Evolutionary conservation across 345 rosid species (phyloP), one percentile per base, ranked within the genome.

Genomic region (Rhizophora apiculata): DNA sequence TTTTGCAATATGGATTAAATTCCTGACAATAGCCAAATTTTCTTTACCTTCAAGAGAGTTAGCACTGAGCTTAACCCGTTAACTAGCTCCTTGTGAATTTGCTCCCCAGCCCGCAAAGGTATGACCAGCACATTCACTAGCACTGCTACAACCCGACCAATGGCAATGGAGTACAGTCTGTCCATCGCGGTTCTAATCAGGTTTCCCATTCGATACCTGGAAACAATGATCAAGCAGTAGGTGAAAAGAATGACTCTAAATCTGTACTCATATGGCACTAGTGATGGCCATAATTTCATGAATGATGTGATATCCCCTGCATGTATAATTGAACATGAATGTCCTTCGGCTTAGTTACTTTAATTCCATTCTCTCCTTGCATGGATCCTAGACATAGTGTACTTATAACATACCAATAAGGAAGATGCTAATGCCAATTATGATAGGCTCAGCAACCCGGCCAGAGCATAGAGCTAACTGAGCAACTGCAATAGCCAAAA

Each of bases 71-170:
- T 57, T 32, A 86, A 88, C 76, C 75, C 78, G n/a, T 69, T 69
- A 39, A 85, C 86, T 19, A 88, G 73, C 65, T 86, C 89, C 78
- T 76, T 72, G 68, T 85, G 90, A 48, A 88, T 48, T 66, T 75
- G 85, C 79, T 88, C 86, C 61, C 93, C 90, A 0, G 88, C 84
- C 93, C 89, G 83, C 7, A 83, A 82, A 22, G 87, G 94, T 51
- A 70, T 81, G 66, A 86, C 87, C 26, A 83, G 74, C 43, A 86
- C 88, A 69, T 88, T 86, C 62, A 88, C 91, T 0, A 88, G 53
- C 36, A 88, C 85, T 5, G 89, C 94, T 36, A 88, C 88, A 51
- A 83, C 62, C 20, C 85, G 89, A 72, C 89, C 91, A 30, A 88
- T 85, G 54, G 86, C 87, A 13, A 88, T 86, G 4, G 90, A 86